These are phyloP conservation scores for Cladorrhinum sp. DNA, from an alignment of 2,329 filamentous ascomycete genomes.

Conservation along the genomic window DNA sequence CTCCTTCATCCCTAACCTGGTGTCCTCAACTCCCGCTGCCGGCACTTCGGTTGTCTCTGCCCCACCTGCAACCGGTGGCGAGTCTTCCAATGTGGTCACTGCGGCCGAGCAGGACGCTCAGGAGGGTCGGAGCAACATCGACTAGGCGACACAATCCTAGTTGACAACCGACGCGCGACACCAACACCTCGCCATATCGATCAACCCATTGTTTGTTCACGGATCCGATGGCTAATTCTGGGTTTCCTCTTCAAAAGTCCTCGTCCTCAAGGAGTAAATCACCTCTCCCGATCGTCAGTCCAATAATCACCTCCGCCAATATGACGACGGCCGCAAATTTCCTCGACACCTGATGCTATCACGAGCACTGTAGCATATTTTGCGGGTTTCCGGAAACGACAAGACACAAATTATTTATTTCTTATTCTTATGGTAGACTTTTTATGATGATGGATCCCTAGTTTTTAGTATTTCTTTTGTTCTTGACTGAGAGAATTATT, in stretches of 20 bases:
- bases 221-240: constrained; percentile 19
- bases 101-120: constrained; percentile 27
- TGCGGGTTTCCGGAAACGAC: constrained; percentile 6
- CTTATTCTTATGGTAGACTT: background rate
- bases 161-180: constrained; percentile 1
- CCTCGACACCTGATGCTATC: background rate
- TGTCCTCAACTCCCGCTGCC: constrained; percentile 9
- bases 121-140: constrained; percentile 24
- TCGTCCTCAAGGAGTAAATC: constrained; percentile 20
- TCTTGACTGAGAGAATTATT: background rate
- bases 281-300: background rate
- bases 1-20: constrained; percentile 12
- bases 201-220: background rate
- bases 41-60: constrained; percentile 3
- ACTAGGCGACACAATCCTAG: constrained; percentile 8
- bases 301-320: constrained; percentile 1
- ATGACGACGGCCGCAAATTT: background rate
- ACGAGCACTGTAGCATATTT: background rate
- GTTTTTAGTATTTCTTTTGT: background rate
- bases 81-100: constrained; percentile 23
- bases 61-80: background rate
- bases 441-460: background rate
- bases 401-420: background rate
- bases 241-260: constrained; percentile 15
- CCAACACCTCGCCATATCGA: background rate